Evolutionary conservation across 192 early-diverging fungal species (phyloP).

Genomic region (Geosiphon pyriformis): DNA sequence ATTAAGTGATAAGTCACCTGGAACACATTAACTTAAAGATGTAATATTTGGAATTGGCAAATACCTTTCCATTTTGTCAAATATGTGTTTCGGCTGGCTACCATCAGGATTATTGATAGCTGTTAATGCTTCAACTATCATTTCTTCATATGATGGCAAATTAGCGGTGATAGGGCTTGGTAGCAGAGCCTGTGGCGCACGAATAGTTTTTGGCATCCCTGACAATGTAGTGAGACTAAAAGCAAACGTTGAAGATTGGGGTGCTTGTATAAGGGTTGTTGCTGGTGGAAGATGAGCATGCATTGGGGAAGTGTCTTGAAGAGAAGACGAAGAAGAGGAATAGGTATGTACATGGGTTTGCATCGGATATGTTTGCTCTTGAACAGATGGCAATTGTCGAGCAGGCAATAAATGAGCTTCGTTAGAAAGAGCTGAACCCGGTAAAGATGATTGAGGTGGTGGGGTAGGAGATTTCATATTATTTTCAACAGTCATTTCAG

Average conservation of each 20-base stretch:
- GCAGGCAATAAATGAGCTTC: no score
- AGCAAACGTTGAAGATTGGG: neutral
- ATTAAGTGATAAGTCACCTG: no score
- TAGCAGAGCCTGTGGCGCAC: neutral
- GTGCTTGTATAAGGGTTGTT: neutral
- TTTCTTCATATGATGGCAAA: conserved; percentile 46
- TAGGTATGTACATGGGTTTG: neutral
- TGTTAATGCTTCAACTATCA: conserved; percentile 44
- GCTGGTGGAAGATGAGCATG: neutral
- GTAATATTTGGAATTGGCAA: no score
- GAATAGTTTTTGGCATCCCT: neutral
- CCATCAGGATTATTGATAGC: conserved; percentile 36
- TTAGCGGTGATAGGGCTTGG: conserved; percentile 19
- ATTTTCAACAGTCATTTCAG: neutral
- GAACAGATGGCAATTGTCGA: neutral
- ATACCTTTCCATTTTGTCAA: conserved; percentile 46
- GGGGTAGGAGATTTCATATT: neutral
- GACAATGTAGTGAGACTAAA: neutral
- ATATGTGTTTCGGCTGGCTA: conserved; percentile 38
- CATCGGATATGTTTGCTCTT: neutral
- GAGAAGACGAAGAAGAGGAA: neutral
- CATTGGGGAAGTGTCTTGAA: neutral
- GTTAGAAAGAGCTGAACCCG: neutral
- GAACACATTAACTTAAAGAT: no score
- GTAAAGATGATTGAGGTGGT: neutral